phyloP scores from a whole-genome alignment of 345 rosid species.

The Lepidium sativum region DNA sequence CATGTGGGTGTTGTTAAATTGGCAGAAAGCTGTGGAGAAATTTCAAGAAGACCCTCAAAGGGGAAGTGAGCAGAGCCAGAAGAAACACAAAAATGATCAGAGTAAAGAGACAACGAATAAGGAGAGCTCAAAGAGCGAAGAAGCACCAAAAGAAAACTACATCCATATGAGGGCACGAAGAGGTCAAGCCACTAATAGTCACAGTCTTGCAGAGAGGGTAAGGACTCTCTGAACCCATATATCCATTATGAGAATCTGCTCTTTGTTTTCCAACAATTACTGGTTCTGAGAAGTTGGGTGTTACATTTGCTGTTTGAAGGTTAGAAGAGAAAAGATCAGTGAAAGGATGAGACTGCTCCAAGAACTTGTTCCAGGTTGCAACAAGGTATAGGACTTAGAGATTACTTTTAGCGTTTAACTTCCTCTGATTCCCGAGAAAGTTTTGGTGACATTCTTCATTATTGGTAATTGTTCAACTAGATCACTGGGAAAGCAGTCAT shows the following conservation, averaged over 20 bases:
- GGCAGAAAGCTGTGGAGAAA: slow-evolving; percentile 42
- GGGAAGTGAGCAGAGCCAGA: slow-evolving; percentile 48
- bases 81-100: slow-evolving; percentile 51
- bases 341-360: slow-evolving; percentile 95
- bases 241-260: neutral
- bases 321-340: slow-evolving; percentile 94
- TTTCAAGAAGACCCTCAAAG: slow-evolving; percentile 38
- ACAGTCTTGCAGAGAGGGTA: slow-evolving; percentile 98
- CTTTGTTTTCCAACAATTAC: neutral
- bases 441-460: neutral
- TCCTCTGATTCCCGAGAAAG: neutral
- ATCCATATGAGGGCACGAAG: slow-evolving; percentile 91
- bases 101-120: slow-evolving; percentile 48
- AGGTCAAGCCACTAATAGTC: slow-evolving; percentile 97
- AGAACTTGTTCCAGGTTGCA: slow-evolving; percentile 97
- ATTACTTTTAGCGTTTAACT: neutral
- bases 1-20: slow-evolving; percentile 8
- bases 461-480: slow-evolving; percentile 34
- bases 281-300: slow-evolving; percentile 10
- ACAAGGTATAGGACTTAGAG: slow-evolving; percentile 49
- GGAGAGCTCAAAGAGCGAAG: slow-evolving; percentile 54
- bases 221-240: neutral
- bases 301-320: slow-evolving; percentile 36
- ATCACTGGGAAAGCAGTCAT: slow-evolving; percentile 96
- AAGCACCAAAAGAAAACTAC: slow-evolving; percentile 69